phyloP scores from a whole-genome alignment of 140 eudicot genomes.

The Ambrosia hybrid region DNA sequence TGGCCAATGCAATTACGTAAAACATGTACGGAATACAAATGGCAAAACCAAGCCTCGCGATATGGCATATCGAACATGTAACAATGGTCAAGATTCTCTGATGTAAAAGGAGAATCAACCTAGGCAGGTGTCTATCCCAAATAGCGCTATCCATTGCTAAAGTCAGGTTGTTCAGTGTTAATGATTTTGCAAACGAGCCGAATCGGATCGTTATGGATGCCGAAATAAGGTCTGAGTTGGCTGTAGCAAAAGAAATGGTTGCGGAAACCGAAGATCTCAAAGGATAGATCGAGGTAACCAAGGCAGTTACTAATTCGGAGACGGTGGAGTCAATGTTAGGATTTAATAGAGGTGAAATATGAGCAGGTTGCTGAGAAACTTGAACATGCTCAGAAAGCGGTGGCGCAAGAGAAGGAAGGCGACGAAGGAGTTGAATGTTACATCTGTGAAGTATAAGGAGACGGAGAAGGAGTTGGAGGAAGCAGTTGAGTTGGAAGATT shows the following conservation, averaged over 20 bases:
- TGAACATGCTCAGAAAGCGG: conserved; percentile 32
- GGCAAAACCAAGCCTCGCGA: too few species aligned
- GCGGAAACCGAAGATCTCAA: conserved; percentile 15
- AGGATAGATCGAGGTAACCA: not conserved
- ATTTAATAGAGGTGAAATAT: conserved; percentile 43
- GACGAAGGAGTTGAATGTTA: conserved; percentile 46
- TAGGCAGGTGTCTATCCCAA: too few species aligned
- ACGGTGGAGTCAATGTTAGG: not conserved
- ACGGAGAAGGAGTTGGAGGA: conserved; percentile 77
- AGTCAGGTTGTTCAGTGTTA: too few species aligned
- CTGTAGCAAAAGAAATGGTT: not conserved
- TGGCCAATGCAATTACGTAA: too few species aligned
- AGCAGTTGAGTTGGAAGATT: conserved; percentile 83
- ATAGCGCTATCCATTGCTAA: too few species aligned
- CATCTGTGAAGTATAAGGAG: conserved; percentile 46
- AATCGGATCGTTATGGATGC: conserved; percentile 8
- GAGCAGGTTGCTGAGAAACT: conserved; percentile 47
- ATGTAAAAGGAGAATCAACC: too few species aligned
- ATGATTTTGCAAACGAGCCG: conserved; percentile 3
- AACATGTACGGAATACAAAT: too few species aligned
- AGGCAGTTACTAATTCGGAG: not conserved
- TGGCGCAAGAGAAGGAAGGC: conserved; percentile 60
- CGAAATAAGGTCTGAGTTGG: conserved; percentile 2
- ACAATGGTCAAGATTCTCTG: too few species aligned
- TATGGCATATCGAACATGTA: too few species aligned